Evolutionary conservation across 805 yeast genomes (phyloP), one percentile per base, ranked within the genome.

Genomic region (Hagleromyces aurorensis): DNA sequence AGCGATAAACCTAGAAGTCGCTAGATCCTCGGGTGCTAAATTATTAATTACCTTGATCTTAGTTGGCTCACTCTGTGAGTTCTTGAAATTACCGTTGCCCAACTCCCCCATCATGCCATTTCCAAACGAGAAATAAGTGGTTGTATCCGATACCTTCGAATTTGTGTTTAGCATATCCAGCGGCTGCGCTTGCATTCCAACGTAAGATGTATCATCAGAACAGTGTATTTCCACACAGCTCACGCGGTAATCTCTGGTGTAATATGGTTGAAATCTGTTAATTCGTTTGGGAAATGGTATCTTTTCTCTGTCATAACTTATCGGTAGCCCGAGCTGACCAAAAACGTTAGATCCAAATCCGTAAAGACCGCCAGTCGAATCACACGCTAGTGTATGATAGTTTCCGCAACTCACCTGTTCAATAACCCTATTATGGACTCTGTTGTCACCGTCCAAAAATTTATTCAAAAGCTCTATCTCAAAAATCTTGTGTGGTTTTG

Each of bases 101-200:
- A 86, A 63, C 57, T 85, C 93, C 11, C 97, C 98, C 45, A 72
- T 69, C 30, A 79, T 52, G 4, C 96, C 95, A 46, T 76, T 75
- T 13, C 98, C 98, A 62, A 86, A 78, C 3, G 84, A 66, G 40
- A 79, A 64, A 27, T 61, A 58, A 12, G 52, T 53, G 4, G 69
- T 30, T 13, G 59, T 56, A 17, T 50, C 51, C 13, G 46, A 45
- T 5, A 40, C 43, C n/a, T 36, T 41, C 7, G 38, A 30, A 30
- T 39, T 29, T 16, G 61, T 21, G 29, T 44, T 43, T 19, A 49
- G 46, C 6, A 5, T 16, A 13, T 19, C 31, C 5, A 22, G 9
- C 9, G 24, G 14, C 16, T n/a, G 12, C 10, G 36, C 32, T 21
- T 38, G 33, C 27, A 67, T 54, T 4, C 65, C 58, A 13, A 74